These are phyloP conservation scores for Chlamydomonas sphaeroides DNA, from an alignment of 139 green algal species.

Conservation along the genomic window DNA sequence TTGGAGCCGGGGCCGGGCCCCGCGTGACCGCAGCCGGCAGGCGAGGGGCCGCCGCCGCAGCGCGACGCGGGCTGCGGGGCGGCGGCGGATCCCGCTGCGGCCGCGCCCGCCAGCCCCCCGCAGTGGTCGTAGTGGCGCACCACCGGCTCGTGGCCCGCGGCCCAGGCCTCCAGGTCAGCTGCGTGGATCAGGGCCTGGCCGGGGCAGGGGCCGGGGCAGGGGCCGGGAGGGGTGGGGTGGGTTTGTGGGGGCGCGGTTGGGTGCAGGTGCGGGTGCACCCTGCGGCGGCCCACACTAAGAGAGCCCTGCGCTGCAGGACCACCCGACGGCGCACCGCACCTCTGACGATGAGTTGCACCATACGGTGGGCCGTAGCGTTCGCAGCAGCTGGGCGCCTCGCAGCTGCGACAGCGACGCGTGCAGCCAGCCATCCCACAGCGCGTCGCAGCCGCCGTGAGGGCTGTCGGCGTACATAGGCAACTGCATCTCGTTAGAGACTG, in stretches of 20 bases:
- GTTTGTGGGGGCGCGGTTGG: neutral
- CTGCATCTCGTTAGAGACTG: too few relatives aligned
- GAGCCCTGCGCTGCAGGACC: too few relatives aligned
- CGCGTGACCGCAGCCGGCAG: too few relatives aligned
- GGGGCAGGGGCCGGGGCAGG: neutral
- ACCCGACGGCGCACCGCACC: too few relatives aligned
- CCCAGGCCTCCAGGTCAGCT: constrained; percentile 53
- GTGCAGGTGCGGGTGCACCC: neutral
- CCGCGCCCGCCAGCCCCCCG: too few relatives aligned
- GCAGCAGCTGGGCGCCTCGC: constrained; percentile 44
- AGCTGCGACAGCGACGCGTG: constrained; percentile 31
- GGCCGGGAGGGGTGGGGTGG: neutral
- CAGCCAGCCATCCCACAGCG: constrained; percentile 28
- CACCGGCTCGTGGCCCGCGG: constrained; percentile 3
- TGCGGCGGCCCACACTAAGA: too few relatives aligned
- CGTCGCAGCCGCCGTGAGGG: too few relatives aligned
- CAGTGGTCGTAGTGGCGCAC: constrained; percentile 21
- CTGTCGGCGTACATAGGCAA: too few relatives aligned
- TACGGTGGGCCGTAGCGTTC: constrained; percentile 55
- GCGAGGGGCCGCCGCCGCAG: too few relatives aligned
- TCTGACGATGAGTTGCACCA: constrained; percentile 39
- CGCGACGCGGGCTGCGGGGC: too few relatives aligned
- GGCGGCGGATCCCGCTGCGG: too few relatives aligned
- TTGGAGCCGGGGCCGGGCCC: too few relatives aligned
- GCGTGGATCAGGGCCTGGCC: constrained; percentile 40